Percentiles rank a stretch among this genome's conserved stretches.
phyloP scores from a whole-genome alignment of 2,329 filamentous ascomycete genomes.

The Neocatenulostroma microsporum region DNA sequence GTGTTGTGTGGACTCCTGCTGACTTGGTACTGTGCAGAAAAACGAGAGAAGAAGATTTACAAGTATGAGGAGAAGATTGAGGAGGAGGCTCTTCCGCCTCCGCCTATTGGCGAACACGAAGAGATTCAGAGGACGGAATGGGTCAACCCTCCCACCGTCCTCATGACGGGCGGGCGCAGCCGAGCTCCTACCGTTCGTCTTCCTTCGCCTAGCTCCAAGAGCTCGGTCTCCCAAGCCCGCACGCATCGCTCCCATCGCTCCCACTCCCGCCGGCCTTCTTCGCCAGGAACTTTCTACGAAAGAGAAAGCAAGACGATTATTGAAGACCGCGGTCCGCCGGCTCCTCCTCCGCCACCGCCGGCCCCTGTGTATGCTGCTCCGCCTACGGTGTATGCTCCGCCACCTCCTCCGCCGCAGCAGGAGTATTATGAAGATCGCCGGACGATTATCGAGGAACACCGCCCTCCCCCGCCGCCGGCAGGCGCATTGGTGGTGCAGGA shows the following conservation, averaged over 20 bases:
- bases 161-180: slow-evolving; percentile 11
- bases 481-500: slow-evolving; percentile 42
- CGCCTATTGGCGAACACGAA: slow-evolving; percentile 24
- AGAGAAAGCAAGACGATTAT: slow-evolving; percentile 25
- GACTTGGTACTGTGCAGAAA: slow-evolving; percentile 21
- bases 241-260: slow-evolving; percentile 6
- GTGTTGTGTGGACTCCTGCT: not conserved
- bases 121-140: slow-evolving; percentile 30
- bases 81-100: slow-evolving; percentile 18
- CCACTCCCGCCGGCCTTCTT: slow-evolving; percentile 16
- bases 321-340: slow-evolving; percentile 22
- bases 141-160: slow-evolving; percentile 32
- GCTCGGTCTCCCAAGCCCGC: slow-evolving; percentile 14
- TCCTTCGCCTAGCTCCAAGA: slow-evolving; percentile 20
- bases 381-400: slow-evolving; percentile 10
- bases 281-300: slow-evolving; percentile 19
- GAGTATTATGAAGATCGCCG: slow-evolving; percentile 25
- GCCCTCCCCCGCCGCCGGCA: slow-evolving; percentile 13
- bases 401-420: slow-evolving; percentile 11
- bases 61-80: slow-evolving; percentile 27
- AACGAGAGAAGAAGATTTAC: slow-evolving; percentile 30
- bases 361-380: slow-evolving; percentile 8
- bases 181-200: slow-evolving; percentile 18
- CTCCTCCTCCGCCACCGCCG: slow-evolving; percentile 13
- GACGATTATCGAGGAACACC: slow-evolving; percentile 25